Evolutionary conservation across 495 filamentous ascomycete genomes (phyloP), one percentile per base, ranked within the genome.

Genomic region (Podospora sp.): DNA sequence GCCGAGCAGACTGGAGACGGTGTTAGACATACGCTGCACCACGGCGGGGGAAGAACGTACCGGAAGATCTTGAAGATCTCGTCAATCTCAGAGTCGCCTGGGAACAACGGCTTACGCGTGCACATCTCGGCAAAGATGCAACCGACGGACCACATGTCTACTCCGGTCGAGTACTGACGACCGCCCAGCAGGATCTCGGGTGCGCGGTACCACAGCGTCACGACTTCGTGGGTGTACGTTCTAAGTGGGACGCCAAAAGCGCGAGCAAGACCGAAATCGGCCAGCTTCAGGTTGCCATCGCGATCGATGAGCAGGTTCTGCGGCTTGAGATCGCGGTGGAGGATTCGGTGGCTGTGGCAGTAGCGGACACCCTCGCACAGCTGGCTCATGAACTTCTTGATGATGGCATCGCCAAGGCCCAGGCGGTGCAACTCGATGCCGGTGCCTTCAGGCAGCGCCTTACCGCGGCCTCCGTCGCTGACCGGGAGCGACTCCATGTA

Each of bases 81-180:
- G 72, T 99, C 95, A 79, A 99, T 98, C 77, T 99, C 95, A 1
- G 93, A 97, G 77, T 99, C 96, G 46, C 95, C 95, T 26, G 95
- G 95, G 85, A 99, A 98, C 14, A 98, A 82, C 6, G 95, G 94
- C 80, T 97, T 98, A 73, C 93, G 90, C 18, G 96, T 99, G 84
- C 93, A 97, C 96, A 99, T 98, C 80, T 99, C 95, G 16, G 96
- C 95, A 78, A 99, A 99, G 79, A 99, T 99, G 76, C 95, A 97
- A 51, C 95, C 95, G 60, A 94, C 89, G 33, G 93, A 97, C 95
- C 95, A 99, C 96, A 99, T 98, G 77, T 99, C 95, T 51, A 99
- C 94, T 68, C 96, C 95, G 55, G 95, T 98, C 24, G 92, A 96
- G 82, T 99, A 99, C 78, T 98, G 95, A 57, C 94, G 91, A 63